These are phyloP conservation scores for Acorus gramineus DNA, from an alignment of 106 monocot species.

Conservation along the genomic window DNA sequence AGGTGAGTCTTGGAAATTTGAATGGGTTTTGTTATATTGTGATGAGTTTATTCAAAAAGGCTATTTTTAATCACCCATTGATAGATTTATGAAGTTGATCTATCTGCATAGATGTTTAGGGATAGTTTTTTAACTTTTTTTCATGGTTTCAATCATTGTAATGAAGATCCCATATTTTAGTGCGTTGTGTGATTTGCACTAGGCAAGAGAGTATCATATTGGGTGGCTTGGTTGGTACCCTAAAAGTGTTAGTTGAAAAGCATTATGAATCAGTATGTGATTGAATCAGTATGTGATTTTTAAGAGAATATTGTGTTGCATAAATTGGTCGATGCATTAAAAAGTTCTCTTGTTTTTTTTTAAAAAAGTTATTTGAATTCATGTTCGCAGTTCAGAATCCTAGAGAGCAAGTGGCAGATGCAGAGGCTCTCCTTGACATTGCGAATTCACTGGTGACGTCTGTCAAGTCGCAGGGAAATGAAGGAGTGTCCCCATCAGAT, in stretches of 20 bases:
- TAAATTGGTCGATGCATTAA: too few relatives aligned
- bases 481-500: conserved; percentile 66
- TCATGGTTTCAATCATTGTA: neutral
- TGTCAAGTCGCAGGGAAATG: conserved; percentile 37
- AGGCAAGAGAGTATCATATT: too few relatives aligned
- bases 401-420: conserved; percentile 87
- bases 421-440: conserved; percentile 68
- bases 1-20: conserved; percentile 14
- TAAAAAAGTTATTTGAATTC: neutral
- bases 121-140: neutral
- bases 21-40: too few relatives aligned
- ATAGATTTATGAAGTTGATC: too few relatives aligned
- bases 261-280: neutral
- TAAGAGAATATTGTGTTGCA: too few relatives aligned
- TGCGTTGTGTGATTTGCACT: too few relatives aligned
- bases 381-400: conserved; percentile 54
- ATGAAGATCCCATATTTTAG: neutral
- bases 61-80: too few relatives aligned
- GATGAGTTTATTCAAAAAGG: too few relatives aligned
- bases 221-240: too few relatives aligned
- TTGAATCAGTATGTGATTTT: too few relatives aligned
- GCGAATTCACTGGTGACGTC: conserved; percentile 43
- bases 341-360: neutral
- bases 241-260: neutral
- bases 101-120: neutral